Base-by-base conservation (phyloP, 345 rosid genomes). In the Atalantia buxifolia region DNA sequence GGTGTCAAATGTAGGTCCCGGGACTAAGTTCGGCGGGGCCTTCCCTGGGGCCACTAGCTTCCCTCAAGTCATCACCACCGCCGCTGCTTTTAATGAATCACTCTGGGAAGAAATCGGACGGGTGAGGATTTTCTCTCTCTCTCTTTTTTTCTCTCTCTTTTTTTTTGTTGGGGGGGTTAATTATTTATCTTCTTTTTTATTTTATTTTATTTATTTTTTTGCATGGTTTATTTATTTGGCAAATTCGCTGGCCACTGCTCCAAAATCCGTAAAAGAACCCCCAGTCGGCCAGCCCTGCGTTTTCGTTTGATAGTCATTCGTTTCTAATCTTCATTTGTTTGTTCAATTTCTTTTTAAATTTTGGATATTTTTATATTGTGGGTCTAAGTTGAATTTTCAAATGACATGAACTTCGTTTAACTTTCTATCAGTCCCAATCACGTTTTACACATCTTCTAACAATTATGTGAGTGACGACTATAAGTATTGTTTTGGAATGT, bases 1-100 rank as follows among this genome's bases (percentile, higher is more conserved):
- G 1, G 90, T 96, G 48, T 88, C 99, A 27, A 83, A 91, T 74
- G 90, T 86, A 0, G 98, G 98, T 27, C 98, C 88, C 0, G 98
- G 98, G 3, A 53, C 88, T 28, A 90, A 80, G 84, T 92, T 96
- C 53, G 90, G 91, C 45, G 95, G 97, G 36, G 82, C 84, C 31
- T 89, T 92, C 72, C 92, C 89, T 1, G 89, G 84, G 0, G 99
- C 99, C 69, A 94, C 99, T 25, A 92, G 98, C 87, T 94, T 96
- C 85, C 99, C 99, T 75, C 97, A 92, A 66, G 98, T 94, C 82
- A 96, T 96, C 76, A 89, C 94, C 33, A 87, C 98, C 18, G 97
- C 98, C 8, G 97, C 99, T 73, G 90, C 99, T 40, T 94, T 96
- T 85, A 93, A 96, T 74, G 83, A 89, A 65, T 86, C 97, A 9